Evolutionary conservation across 768 basidiomycete genomes (phyloP).

Genomic region (Tulasnella sp.): DNA sequence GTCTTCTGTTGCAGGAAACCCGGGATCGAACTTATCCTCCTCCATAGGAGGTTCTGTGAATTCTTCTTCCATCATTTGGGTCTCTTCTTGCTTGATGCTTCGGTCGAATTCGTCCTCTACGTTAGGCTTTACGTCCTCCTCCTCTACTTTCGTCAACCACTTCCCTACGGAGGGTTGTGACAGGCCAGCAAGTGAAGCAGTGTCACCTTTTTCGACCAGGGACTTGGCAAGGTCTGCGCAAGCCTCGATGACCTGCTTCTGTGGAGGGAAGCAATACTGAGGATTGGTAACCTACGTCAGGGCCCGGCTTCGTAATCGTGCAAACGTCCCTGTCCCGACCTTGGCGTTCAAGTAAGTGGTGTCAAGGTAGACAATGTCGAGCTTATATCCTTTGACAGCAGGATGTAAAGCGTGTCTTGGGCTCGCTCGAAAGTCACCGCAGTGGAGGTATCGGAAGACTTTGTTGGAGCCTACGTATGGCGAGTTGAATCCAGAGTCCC

Average conservation of each 20-base stretch:
- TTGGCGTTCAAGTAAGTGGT: constrained; percentile 92
- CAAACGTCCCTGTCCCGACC: constrained; percentile 26
- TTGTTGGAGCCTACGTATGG: constrained; percentile 54
- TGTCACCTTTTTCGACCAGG: constrained; percentile 27
- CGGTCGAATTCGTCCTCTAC: not conserved
- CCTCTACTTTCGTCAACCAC: not conserved
- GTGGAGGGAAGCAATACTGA: constrained; percentile 89
- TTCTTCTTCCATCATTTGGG: not conserved
- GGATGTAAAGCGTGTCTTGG: constrained; percentile 82
- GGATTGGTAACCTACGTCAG: not conserved
- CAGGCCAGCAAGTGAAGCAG: not conserved
- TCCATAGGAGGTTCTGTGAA: not conserved
- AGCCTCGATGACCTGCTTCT: constrained; percentile 85
- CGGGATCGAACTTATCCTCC: not conserved
- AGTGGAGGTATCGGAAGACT: constrained; percentile 84
- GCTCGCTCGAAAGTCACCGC: constrained; percentile 87
- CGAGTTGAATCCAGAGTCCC: constrained; percentile 68
- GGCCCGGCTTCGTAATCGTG: not conserved
- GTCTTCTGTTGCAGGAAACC: not conserved
- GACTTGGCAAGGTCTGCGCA: constrained; percentile 72
- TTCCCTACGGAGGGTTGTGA: not conserved
- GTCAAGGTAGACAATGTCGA: constrained; percentile 88
- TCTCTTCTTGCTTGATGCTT: not conserved
- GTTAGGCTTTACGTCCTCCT: not conserved
- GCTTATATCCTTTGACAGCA: constrained; percentile 60